phyloP scores from a whole-genome alignment of 73 alveolate genomes.

The Blepharisma stoltei region DNA sequence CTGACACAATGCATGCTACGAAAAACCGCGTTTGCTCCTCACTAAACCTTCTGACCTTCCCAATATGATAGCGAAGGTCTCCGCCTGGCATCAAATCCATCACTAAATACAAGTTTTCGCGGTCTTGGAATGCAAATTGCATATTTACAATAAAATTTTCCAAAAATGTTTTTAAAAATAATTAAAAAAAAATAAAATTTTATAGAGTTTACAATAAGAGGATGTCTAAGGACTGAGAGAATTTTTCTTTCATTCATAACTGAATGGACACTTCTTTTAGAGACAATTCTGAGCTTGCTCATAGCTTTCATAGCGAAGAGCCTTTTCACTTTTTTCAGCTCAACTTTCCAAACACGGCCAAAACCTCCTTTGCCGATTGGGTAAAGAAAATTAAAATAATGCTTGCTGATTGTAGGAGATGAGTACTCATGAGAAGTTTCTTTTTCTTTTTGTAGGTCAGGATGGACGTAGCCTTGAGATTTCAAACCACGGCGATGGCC shows the following conservation, averaged over 20 bases:
- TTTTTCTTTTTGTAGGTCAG: too few relatives aligned
- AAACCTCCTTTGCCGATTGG: slow-evolving; percentile 58
- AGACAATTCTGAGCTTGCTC: slow-evolving; percentile 51
- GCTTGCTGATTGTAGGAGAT: too few relatives aligned
- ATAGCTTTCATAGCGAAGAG: slow-evolving; percentile 37
- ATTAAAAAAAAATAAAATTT: too few relatives aligned
- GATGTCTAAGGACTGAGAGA: slow-evolving; percentile 66
- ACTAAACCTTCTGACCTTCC: slow-evolving; percentile 44
- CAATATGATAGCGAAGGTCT: slow-evolving; percentile 65
- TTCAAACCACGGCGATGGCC: too few relatives aligned
- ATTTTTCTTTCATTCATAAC: slow-evolving; percentile 80
- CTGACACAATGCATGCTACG: slow-evolving; percentile 59
- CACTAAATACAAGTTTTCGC: slow-evolving; percentile 81
- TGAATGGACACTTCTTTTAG: slow-evolving; percentile 78
- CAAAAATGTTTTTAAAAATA: too few relatives aligned
- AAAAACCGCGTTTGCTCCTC: slow-evolving; percentile 65
- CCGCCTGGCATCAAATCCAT: slow-evolving; percentile 93
- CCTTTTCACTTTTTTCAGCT: slow-evolving; percentile 44
- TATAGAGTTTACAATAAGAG: slow-evolving; percentile 63
- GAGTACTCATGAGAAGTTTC: too few relatives aligned
- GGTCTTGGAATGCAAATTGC: slow-evolving; percentile 90
- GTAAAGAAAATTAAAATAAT: slow-evolving; percentile 1
- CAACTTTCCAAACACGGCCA: slow-evolving; percentile 48
- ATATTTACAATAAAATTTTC: slow-evolving; percentile 70
- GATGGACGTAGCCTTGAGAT: too few relatives aligned